Conservation (phyloP, 345 rosid genomes). For the Bretschneidera sinensis region DNA sequence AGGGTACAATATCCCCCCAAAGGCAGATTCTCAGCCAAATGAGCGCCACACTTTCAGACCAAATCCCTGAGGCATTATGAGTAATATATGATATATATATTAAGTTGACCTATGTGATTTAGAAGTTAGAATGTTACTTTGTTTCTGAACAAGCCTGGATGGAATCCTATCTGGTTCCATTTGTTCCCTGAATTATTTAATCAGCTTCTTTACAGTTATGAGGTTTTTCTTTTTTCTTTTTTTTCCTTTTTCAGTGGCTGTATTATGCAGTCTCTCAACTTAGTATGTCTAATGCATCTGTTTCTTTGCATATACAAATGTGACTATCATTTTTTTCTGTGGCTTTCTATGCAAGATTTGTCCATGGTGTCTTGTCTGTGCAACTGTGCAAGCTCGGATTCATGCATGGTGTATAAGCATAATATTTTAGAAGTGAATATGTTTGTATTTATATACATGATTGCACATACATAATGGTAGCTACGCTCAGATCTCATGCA, state of each 20-base stretch:
- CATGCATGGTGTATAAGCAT: too few species aligned
- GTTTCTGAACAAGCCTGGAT: too few species aligned
- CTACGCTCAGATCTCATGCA: too few species aligned
- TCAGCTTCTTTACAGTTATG: too few species aligned
- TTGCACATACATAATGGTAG: too few species aligned
- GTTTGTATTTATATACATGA: too few species aligned
- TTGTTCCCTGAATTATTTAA: too few species aligned
- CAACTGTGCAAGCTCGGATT: too few species aligned
- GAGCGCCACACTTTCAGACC: constrained; percentile 47
- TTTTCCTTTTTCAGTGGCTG: neutral
- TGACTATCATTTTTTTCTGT: neutral
- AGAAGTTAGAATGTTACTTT: neutral
- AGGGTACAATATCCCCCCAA: constrained; percentile 45
- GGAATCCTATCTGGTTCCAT: too few species aligned
- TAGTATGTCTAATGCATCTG: neutral
- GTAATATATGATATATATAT: neutral
- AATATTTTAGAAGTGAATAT: too few species aligned
- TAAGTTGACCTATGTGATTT: constrained; percentile 7
- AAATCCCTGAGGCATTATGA: constrained; percentile 34
- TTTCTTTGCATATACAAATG: neutral
- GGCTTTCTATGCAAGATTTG: neutral
- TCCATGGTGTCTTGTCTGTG: neutral
- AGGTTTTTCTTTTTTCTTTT: too few species aligned
- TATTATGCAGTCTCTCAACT: neutral
- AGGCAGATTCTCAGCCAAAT: constrained; percentile 50